phyloP scores from a whole-genome alignment of 768 basidiomycete genomes.

The Tulasnella sp. region DNA sequence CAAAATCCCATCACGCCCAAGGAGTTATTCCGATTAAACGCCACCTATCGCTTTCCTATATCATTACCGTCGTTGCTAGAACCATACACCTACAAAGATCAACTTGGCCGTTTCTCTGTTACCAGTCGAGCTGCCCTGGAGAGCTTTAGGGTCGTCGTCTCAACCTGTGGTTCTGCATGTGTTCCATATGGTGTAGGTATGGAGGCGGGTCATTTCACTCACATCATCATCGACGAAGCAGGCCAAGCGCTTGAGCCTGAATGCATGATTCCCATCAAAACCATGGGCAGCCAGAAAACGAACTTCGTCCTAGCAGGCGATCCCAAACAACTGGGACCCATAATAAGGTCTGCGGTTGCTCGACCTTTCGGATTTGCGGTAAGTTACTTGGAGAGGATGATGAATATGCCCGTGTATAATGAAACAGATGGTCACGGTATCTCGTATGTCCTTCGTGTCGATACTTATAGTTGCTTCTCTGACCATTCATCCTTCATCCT shows the following conservation, averaged over 20 bases:
- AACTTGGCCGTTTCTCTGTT: background rate
- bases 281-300: slow-evolving; percentile 39
- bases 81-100: slow-evolving; percentile 5
- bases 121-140: background rate
- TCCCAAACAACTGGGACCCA: slow-evolving; percentile 58
- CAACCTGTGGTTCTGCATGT: slow-evolving; percentile 10
- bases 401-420: slow-evolving; percentile 32
- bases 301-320: slow-evolving; percentile 55
- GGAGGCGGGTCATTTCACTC: slow-evolving; percentile 8
- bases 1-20: no score
- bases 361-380: slow-evolving; percentile 41
- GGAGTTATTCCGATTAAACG: slow-evolving; percentile 13
- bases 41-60: background rate
- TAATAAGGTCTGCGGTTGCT: slow-evolving; percentile 47
- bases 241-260: slow-evolving; percentile 15
- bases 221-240: slow-evolving; percentile 16
- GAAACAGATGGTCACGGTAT: slow-evolving; percentile 16
- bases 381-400: slow-evolving; percentile 51
- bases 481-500: background rate
- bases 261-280: slow-evolving; percentile 47
- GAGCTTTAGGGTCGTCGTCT: slow-evolving; percentile 3
- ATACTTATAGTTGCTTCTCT: background rate
- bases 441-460: slow-evolving; percentile 16
- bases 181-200: slow-evolving; percentile 11
- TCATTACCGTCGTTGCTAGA: background rate